A percentile compares a stretch with the other conserved stretches of the same genome.
phyloP scores from a whole-genome alignment of 176 grass and related monocot genomes.

The Guadua angustifolia region DNA sequence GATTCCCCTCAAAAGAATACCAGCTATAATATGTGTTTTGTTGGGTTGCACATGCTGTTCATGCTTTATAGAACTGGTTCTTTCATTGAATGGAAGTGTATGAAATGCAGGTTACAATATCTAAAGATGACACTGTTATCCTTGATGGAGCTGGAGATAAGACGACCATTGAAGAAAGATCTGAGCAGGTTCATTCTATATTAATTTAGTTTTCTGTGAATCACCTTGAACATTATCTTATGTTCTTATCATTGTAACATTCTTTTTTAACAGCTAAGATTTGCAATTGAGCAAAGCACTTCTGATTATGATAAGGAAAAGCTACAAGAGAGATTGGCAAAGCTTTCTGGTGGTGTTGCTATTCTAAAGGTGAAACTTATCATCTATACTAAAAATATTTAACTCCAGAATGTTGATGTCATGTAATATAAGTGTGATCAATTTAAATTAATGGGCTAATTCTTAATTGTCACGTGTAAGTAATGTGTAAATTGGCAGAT shows the following conservation, averaged over 20 bases:
- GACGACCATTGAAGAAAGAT: conserved; percentile 61
- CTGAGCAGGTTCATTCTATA: conserved; percentile 50
- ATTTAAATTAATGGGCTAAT: neutral
- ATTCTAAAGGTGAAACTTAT: conserved; percentile 59
- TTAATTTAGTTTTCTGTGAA: neutral
- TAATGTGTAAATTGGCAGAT: neutral
- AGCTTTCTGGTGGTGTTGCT: conserved; percentile 69
- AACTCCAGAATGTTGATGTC: neutral
- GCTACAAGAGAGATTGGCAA: conserved; percentile 65
- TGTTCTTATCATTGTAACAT: conserved; percentile 9
- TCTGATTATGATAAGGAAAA: conserved; percentile 74
- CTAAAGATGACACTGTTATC: conserved; percentile 66
- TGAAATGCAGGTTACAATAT: conserved; percentile 58
- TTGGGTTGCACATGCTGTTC: neutral
- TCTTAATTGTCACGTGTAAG: neutral
- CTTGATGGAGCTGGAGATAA: conserved; percentile 71
- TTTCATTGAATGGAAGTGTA: conserved; percentile 20
- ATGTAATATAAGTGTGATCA: neutral
- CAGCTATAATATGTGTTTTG: neutral
- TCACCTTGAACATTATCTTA: neutral
- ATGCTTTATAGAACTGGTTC: neutral
- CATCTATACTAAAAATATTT: neutral
- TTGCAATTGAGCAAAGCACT: conserved; percentile 63
- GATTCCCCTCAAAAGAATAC: no score
- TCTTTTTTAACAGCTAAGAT: conserved; percentile 53